phyloP scores from a whole-genome alignment of 345 rosid genomes.

The Syzygium aromaticum region DNA sequence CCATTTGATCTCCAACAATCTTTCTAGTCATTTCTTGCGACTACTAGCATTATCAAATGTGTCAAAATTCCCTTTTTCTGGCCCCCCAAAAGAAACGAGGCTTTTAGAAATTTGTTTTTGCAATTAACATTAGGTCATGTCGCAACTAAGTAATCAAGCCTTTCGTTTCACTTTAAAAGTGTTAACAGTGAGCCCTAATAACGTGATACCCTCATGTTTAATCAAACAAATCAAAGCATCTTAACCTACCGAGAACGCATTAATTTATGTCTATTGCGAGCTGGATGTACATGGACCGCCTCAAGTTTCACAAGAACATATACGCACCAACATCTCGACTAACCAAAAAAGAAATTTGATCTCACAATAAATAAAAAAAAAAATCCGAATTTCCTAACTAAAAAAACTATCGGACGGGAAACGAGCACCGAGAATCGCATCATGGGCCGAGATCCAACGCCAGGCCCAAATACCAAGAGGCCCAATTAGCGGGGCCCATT shows the following conservation, averaged over 20 bases:
- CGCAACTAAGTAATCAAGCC: fast-evolving
- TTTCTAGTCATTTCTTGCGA: neutral
- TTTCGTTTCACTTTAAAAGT: neutral
- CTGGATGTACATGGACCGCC: neutral
- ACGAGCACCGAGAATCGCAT: neutral
- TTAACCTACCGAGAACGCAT: fast-evolving
- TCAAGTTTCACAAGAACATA: neutral
- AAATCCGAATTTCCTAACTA: neutral
- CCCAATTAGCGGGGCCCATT: neutral
- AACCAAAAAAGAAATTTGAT: neutral
- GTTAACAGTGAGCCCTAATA: fast-evolving
- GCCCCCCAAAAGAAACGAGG: neutral
- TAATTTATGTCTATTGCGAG: neutral
- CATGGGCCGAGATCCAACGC: neutral
- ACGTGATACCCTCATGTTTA: fast-evolving
- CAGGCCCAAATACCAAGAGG: neutral
- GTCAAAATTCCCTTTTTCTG: neutral
- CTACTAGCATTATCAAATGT: neutral
- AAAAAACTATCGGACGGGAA: neutral
- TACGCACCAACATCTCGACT: neutral
- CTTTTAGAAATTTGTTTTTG: neutral
- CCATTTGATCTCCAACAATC: neutral
- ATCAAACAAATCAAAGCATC: neutral
- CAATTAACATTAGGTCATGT: neutral
- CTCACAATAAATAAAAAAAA: too few relatives aligned